A percentile compares a stretch with the other conserved stretches of the same genome.
These are phyloP conservation scores for Solanum okadae DNA, from an alignment of 257 asterid genomes.

Conservation along the genomic window DNA sequence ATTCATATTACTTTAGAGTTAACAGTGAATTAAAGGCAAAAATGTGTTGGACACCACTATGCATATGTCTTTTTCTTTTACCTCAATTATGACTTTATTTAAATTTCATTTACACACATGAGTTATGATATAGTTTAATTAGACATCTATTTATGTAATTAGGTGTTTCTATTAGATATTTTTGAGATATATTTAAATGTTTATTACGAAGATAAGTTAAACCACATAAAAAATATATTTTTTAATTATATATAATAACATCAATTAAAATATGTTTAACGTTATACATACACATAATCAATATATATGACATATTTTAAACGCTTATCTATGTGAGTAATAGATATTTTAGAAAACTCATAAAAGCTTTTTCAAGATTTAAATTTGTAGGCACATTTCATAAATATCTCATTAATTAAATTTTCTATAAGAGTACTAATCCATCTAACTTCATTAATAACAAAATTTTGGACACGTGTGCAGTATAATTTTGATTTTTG, in stretches of 20 bases:
- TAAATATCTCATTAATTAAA: not conserved
- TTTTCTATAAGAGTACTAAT: not conserved
- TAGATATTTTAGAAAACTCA: rapidly evolving
- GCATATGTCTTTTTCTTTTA: not conserved
- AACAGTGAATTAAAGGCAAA: not conserved
- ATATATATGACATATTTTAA: not conserved
- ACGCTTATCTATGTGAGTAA: rapidly evolving
- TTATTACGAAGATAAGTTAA: not conserved
- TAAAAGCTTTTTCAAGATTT: not conserved
- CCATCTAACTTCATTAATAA: not conserved
- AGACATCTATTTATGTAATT: not conserved
- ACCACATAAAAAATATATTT: not conserved
- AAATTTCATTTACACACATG: not conserved
- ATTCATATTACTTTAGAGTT: not conserved
- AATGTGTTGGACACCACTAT: conserved; percentile 3
- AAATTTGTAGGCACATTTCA: not conserved
- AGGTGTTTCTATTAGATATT: not conserved
- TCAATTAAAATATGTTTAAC: not conserved
- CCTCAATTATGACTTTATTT: not conserved
- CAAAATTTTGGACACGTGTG: not conserved
- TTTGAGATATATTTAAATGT: not conserved
- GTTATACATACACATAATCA: not conserved
- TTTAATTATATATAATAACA: not conserved
- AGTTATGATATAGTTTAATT: not conserved
- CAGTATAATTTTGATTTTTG: not conserved